Percentiles rank a stretch among this genome's conserved stretches.
Conservation (phyloP, 805 yeast genomes). For the Candida rishiriensis region DNA sequence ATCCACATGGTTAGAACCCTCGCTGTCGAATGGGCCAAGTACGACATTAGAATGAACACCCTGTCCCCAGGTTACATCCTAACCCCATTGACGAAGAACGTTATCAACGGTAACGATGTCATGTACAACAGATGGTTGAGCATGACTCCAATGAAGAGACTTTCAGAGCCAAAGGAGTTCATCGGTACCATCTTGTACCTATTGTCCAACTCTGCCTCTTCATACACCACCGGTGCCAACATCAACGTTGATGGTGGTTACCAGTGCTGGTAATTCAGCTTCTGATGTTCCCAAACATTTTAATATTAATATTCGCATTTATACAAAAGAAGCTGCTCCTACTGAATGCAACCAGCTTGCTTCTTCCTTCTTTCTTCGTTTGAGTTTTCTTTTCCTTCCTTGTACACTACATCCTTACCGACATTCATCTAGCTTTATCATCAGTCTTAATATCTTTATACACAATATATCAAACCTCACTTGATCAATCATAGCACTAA, state of each 20-base stretch:
- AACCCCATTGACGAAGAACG: constrained; percentile 74
- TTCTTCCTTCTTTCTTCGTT: too few relatives aligned
- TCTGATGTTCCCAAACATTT: too few relatives aligned
- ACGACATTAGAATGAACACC: constrained; percentile 71
- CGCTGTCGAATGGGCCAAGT: constrained; percentile 80
- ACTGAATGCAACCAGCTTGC: too few relatives aligned
- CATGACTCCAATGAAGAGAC: constrained; percentile 70
- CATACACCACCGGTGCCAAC: constrained; percentile 82
- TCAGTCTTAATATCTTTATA: too few relatives aligned
- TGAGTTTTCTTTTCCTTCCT: too few relatives aligned
- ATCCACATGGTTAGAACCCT: constrained; percentile 72
- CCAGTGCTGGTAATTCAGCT: constrained; percentile 59
- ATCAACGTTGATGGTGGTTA: constrained; percentile 84
- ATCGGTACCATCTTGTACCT: constrained; percentile 73
- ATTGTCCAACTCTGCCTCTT: constrained; percentile 64
- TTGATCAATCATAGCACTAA: too few relatives aligned
- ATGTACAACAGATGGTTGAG: constrained; percentile 70
- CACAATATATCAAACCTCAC: too few relatives aligned
- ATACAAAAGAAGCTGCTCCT: too few relatives aligned
- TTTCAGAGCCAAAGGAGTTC: constrained; percentile 83
- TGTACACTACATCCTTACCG: too few relatives aligned
- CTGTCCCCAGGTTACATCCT: constrained; percentile 77
- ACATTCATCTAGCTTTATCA: too few relatives aligned
- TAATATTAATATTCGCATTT: too few relatives aligned
- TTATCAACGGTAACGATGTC: constrained; percentile 51